A percentile compares a stretch with the other conserved stretches of the same genome.
Conservation (phyloP, 108 stramenopile species). For the Craspedostauros australis region DNA sequence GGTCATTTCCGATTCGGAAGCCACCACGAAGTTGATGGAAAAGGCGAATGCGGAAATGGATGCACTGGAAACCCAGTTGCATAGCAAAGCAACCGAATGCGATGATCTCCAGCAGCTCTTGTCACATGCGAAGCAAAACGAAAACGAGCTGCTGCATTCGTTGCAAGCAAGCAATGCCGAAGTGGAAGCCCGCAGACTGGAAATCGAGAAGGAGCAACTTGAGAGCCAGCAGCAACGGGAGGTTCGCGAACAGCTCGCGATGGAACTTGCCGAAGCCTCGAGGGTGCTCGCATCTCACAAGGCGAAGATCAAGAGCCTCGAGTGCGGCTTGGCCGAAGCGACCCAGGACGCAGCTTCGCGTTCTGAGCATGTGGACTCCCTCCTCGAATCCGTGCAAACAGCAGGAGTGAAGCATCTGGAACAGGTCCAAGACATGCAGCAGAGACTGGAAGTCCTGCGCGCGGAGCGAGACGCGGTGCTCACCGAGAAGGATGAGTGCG, state of each 20-base stretch:
- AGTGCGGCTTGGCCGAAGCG: neutral
- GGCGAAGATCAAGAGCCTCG: neutral
- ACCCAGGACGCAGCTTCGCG: neutral
- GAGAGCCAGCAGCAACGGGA: too few species aligned
- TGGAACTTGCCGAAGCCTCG: conserved; percentile 8
- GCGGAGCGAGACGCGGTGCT: neutral
- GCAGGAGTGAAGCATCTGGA: conserved; percentile 6
- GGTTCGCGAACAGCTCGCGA: conserved; percentile 4
- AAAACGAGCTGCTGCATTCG: too few species aligned
- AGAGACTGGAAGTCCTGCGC: neutral
- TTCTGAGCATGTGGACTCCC: neutral
- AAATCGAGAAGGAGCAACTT: too few species aligned
- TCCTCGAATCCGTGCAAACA: conserved; percentile 1
- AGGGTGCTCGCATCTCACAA: conserved; percentile 8
- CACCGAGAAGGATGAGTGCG: neutral
- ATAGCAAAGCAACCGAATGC: too few species aligned
- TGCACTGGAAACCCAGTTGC: too few species aligned
- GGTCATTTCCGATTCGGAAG: too few species aligned
- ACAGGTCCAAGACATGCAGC: conserved; percentile 4
- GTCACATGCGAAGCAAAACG: too few species aligned
- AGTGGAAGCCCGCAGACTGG: too few species aligned
- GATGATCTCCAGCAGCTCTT: too few species aligned
- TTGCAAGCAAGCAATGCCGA: too few species aligned
- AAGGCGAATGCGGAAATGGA: too few species aligned
- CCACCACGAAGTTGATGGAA: too few species aligned